Conservation (phyloP, 176 grass and related monocot genomes). For the Poa annua region DNA sequence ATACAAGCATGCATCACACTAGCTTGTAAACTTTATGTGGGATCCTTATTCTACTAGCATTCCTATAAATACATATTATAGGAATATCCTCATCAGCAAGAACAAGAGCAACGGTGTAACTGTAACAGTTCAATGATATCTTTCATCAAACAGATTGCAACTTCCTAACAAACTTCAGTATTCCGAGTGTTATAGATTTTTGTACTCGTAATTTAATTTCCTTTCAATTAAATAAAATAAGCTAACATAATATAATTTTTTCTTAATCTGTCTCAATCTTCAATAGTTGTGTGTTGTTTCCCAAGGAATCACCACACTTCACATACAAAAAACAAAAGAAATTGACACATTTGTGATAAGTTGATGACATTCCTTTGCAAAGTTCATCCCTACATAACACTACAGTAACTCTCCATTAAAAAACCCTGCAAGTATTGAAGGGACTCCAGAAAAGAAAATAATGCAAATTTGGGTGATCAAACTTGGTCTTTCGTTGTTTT, state of each 20-base stretch:
- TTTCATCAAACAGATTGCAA: slow-evolving; percentile 9
- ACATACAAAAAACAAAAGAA: background rate
- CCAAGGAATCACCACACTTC: slow-evolving; percentile 14
- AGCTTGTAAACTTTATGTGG: slow-evolving; percentile 23
- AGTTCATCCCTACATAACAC: slow-evolving; percentile 19
- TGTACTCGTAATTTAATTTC: background rate
- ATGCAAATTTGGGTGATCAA: slow-evolving; percentile 13
- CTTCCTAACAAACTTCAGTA: slow-evolving; percentile 30
- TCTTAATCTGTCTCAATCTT: slow-evolving; percentile 3
- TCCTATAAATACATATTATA: slow-evolving; percentile 13
- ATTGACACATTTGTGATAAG: background rate
- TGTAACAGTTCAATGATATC: slow-evolving; percentile 22
- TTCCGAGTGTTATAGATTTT: slow-evolving; percentile 17
- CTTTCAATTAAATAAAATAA: slow-evolving; percentile 16
- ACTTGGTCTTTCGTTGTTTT: slow-evolving; percentile 10
- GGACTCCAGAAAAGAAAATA: slow-evolving; percentile 11
- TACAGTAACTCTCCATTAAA: slow-evolving; percentile 33
- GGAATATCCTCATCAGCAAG: slow-evolving; percentile 28
- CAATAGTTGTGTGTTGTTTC: slow-evolving; percentile 26
- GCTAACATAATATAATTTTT: background rate
- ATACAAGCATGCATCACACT: slow-evolving; percentile 26
- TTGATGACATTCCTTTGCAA: slow-evolving; percentile 3
- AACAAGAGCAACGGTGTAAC: slow-evolving; percentile 7
- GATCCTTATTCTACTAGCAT: background rate
- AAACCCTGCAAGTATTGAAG: slow-evolving; percentile 1